Conservation (phyloP, 2,329 filamentous ascomycete species). For the Trichoderma hamatum region DNA sequence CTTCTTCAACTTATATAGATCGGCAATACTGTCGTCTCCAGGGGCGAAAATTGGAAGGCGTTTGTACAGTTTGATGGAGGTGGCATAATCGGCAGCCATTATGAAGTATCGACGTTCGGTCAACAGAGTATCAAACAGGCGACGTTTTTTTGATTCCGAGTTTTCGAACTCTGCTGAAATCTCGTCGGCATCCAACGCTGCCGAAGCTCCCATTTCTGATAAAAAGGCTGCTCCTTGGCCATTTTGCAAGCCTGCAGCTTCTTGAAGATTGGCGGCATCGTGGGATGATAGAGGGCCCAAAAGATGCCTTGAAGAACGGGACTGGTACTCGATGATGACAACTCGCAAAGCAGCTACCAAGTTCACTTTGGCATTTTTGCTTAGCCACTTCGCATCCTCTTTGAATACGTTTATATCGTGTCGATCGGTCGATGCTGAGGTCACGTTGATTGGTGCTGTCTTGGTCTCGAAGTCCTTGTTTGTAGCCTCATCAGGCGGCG, state of each 20-base stretch:
- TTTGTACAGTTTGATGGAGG: slow-evolving; percentile 51
- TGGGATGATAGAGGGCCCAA: slow-evolving; percentile 73
- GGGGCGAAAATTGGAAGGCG: slow-evolving; percentile 42
- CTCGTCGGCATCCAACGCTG: slow-evolving; percentile 56
- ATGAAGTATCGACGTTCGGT: slow-evolving; percentile 70
- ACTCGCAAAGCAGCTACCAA: slow-evolving; percentile 81
- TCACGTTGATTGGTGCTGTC: slow-evolving; percentile 83
- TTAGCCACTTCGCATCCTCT: slow-evolving; percentile 83
- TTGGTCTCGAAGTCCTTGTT: slow-evolving; percentile 78
- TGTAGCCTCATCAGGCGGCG: slow-evolving; percentile 61
- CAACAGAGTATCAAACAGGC: slow-evolving; percentile 73
- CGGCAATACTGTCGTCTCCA: slow-evolving; percentile 35
- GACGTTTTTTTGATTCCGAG: slow-evolving; percentile 62
- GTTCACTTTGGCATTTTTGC: slow-evolving; percentile 75
- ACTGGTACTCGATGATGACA: slow-evolving; percentile 81
- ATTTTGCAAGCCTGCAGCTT: slow-evolving; percentile 69
- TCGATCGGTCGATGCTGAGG: slow-evolving; percentile 65
- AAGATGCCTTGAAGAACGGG: slow-evolving; percentile 72
- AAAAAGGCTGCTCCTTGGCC: slow-evolving; percentile 60
- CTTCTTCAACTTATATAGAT: slow-evolving; percentile 39
- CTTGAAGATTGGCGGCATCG: slow-evolving; percentile 74
- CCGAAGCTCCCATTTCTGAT: slow-evolving; percentile 52
- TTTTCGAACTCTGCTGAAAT: slow-evolving; percentile 64
- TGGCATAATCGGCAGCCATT: slow-evolving; percentile 62
- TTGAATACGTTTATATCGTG: slow-evolving; percentile 81